Conservation (phyloP, 345 rosid species). For the Syzygium grande region DNA sequence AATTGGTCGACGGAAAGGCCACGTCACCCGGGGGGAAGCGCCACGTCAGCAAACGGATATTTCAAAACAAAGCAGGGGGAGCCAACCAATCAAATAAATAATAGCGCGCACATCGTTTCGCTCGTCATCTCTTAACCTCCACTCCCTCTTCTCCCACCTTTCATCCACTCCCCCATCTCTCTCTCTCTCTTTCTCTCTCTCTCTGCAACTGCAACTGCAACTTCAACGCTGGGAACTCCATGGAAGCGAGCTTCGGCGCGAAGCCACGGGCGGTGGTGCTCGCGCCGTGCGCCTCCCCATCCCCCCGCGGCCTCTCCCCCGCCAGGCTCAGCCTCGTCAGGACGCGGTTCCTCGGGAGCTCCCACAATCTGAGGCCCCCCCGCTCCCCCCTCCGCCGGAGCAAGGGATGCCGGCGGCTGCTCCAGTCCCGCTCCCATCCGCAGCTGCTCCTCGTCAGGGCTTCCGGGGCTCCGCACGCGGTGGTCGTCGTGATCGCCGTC, state of each 20-base stretch:
- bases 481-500: constrained; percentile 45
- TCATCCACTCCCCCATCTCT: neutral
- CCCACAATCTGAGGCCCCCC: constrained; percentile 42
- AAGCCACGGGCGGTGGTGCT: constrained; percentile 27
- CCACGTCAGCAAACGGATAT: neutral
- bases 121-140: constrained; percentile 10
- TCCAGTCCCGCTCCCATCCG: constrained; percentile 35
- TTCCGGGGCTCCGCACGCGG: neutral
- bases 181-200: neutral
- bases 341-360: constrained; percentile 46
- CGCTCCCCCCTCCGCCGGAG: constrained; percentile 21
- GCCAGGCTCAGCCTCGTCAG: constrained; percentile 23
- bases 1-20: neutral
- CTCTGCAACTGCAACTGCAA: neutral
- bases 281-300: constrained; percentile 8
- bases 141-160: constrained; percentile 5
- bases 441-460: neutral
- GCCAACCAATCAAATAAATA: neutral
- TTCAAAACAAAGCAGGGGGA: neutral
- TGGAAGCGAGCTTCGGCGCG: constrained; percentile 44
- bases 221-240: neutral
- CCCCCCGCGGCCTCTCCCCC: constrained; percentile 27
- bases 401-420: constrained; percentile 10
- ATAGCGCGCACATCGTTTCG: neutral
- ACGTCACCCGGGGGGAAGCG: neutral